Base-by-base conservation (phyloP, 2,329 filamentous ascomycete species). In the Penicillium sp. region DNA sequence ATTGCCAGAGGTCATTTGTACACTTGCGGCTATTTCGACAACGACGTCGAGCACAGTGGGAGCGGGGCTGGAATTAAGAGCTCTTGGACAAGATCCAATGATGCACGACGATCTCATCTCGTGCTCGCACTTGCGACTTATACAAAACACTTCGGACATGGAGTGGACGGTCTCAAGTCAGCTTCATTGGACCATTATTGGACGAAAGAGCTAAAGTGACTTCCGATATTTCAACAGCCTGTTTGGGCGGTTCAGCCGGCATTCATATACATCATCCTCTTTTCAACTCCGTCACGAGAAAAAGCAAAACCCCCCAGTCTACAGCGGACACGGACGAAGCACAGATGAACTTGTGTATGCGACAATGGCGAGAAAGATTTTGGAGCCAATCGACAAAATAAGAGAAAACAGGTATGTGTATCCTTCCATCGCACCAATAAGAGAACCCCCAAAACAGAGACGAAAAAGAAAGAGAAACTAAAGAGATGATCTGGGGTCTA, bases 211-310 rank as follows among this genome's bases (percentile, higher is more conserved):
- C 40, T 29, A 13, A 40, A 44, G 36, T 29, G 39, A 43, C 49
- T 50, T 47, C 35, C 13, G 40, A 50, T 45, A 41, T 44, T 53
- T 44, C 9, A 48, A 50, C 26, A 37, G 34, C 34, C 36, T 37
- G 48, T 9, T 50, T 48, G 45, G 49, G 41, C 41, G 39, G 38
- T 56, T 51, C 49, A 48, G 53, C 59, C 61, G 52, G 52, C 57
- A 57, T 56, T 61, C 61, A 62, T 62, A 47, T 58, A 62, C 59
- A 63, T 60, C 53, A 53, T 49, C 42, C 57, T 57, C 55, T 61
- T 51, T 65, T 61, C 61, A 62, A 60, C 58, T 47, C 57, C 53
- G 51, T 57, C 53, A 52, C 50, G 51, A 50, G 49, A 48, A 50
- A 45, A 43, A 55, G 44, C 55, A 44, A 50, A 51, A 32, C 29